Conservation (phyloP, 139 green algal genomes). For the Penium margaritaceum region DNA sequence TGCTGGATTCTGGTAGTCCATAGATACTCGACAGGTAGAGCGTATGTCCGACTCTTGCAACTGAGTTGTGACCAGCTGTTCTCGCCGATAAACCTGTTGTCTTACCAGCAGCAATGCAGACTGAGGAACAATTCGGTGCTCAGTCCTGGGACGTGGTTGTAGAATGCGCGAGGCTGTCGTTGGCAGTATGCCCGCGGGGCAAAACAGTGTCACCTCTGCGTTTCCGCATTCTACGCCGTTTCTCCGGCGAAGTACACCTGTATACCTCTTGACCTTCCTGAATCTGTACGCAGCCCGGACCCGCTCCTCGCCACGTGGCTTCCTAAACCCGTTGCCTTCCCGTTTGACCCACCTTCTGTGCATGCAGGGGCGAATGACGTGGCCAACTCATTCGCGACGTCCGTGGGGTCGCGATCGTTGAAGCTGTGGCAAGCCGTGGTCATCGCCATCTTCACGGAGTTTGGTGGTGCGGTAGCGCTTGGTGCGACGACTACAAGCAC, state of each 20-base stretch:
- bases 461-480: slow-evolving; percentile 23
- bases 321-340: slow-evolving; percentile 17
- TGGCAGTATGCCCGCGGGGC: no score
- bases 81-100: no score
- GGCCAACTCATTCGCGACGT: slow-evolving; percentile 52
- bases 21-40: no score
- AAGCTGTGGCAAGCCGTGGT: slow-evolving; percentile 32
- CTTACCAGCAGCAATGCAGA: no score
- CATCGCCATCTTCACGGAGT: slow-evolving; percentile 33
- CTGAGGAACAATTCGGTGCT: no score
- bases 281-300: not conserved
- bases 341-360: slow-evolving; percentile 20
- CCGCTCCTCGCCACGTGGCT: not conserved
- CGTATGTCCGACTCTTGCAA: no score
- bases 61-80: no score
- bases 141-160: no score
- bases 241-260: not conserved
- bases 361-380: slow-evolving; percentile 51
- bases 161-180: no score
- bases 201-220: not conserved
- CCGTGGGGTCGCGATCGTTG: slow-evolving; percentile 48
- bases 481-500: slow-evolving; percentile 15
- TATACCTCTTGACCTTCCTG: not conserved
- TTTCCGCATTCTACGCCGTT: not conserved
- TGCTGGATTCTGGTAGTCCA: no score